These are phyloP conservation scores for Ustilago esculenta DNA, from an alignment of 1,284 basidiomycete genomes.

Conservation along the genomic window DNA sequence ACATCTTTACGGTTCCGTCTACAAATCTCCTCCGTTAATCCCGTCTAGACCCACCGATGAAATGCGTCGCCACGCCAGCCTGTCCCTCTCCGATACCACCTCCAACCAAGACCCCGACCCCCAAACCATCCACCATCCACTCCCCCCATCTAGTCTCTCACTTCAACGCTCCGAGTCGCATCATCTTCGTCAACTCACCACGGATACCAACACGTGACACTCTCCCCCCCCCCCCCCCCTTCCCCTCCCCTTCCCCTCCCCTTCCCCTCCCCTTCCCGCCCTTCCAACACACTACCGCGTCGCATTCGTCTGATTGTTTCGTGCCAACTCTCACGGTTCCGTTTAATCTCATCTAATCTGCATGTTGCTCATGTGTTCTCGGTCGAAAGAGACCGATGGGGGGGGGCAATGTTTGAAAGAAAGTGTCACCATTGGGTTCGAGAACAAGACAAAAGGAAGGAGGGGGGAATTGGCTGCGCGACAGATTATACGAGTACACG, in stretches of 20 bases:
- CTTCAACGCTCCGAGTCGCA: slow-evolving; percentile 25
- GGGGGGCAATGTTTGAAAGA: too few species aligned
- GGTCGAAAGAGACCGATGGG: too few species aligned
- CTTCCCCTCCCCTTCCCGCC: too few species aligned
- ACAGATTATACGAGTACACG: too few species aligned
- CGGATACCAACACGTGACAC: slow-evolving; percentile 3
- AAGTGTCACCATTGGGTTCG: slow-evolving; percentile 17
- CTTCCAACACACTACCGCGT: too few species aligned
- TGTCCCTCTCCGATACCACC: slow-evolving; percentile 27
- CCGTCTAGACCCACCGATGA: slow-evolving; percentile 18
- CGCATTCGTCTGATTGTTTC: too few species aligned
- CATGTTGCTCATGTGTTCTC: slow-evolving; percentile 3
- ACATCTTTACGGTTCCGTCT: slow-evolving; percentile 27
- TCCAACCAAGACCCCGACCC: slow-evolving; percentile 15
- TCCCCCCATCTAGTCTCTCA: slow-evolving; percentile 15
- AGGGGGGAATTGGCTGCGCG: neutral
- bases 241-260: too few species aligned
- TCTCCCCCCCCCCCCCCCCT: too few species aligned
- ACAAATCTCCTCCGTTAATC: slow-evolving; percentile 19
- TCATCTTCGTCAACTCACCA: slow-evolving; percentile 24
- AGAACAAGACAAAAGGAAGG: neutral
- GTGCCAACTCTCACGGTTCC: too few species aligned
- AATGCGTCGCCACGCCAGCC: slow-evolving; percentile 36
- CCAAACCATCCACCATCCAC: slow-evolving; percentile 5
- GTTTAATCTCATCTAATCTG: too few species aligned